phyloP scores from a whole-genome alignment of 73 alveolate species.

The Durusdinium trenchii region DNA sequence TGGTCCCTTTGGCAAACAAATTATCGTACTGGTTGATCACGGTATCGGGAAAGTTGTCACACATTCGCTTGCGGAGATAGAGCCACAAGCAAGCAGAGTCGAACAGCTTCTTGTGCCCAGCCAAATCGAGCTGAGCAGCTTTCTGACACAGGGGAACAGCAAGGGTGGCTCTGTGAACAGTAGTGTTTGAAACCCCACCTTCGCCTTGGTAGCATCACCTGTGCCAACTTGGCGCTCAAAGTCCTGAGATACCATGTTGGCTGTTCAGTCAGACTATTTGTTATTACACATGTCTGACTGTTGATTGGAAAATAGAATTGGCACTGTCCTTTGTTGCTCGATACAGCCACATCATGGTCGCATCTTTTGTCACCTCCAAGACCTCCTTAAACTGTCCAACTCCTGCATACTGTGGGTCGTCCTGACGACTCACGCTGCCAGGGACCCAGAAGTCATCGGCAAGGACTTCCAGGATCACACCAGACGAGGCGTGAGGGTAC shows the following conservation, averaged over 20 bases:
- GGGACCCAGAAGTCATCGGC: slow-evolving; percentile 21
- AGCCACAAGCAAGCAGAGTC: slow-evolving; percentile 8
- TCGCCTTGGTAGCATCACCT: background rate
- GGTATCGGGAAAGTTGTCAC: background rate
- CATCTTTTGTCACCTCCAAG: background rate
- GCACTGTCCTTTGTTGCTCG: background rate
- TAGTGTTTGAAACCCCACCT: background rate
- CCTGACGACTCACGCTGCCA: background rate
- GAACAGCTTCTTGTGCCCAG: background rate
- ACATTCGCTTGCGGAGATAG: background rate
- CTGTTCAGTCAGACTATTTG: background rate
- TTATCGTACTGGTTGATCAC: background rate
- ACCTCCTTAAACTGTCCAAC: background rate
- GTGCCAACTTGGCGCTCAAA: background rate
- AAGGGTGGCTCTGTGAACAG: background rate
- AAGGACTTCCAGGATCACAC: background rate
- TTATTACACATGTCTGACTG: background rate
- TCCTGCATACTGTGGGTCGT: background rate
- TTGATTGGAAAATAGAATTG: background rate
- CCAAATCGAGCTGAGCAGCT: background rate
- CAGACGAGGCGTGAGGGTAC: background rate
- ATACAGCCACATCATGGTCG: background rate
- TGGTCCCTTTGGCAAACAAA: background rate
- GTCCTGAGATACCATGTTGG: background rate
- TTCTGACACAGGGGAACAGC: background rate